Percentiles rank a stretch among this genome's conserved stretches.
Conservation (phyloP, 805 yeast genomes). For the Yamadazyma philogaea region DNA sequence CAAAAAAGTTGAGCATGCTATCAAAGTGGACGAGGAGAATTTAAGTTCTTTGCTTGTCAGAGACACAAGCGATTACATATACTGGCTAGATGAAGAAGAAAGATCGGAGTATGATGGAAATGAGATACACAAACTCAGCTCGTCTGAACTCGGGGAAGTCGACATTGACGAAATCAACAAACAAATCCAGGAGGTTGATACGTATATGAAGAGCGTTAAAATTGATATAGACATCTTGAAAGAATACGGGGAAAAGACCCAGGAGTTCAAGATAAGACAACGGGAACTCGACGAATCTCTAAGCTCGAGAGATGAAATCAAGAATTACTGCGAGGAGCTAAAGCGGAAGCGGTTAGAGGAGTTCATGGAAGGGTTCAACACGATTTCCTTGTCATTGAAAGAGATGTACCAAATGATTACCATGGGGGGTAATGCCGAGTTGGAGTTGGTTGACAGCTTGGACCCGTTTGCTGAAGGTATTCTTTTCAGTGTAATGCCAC, state of each 20-base stretch:
- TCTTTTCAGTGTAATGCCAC: slow-evolving; percentile 97
- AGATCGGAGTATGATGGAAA: slow-evolving; percentile 32
- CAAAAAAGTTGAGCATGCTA: slow-evolving; percentile 37
- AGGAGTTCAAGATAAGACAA: slow-evolving; percentile 63
- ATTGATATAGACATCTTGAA: slow-evolving; percentile 72
- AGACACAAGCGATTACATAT: slow-evolving; percentile 49
- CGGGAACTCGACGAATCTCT: slow-evolving; percentile 68
- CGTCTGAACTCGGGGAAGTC: slow-evolving; percentile 48
- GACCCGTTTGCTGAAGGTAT: slow-evolving; percentile 99
- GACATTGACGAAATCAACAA: slow-evolving; percentile 48
- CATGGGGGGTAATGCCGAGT: slow-evolving; percentile 98
- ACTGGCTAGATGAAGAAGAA: slow-evolving; percentile 48
- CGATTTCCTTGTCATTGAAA: slow-evolving; percentile 81
- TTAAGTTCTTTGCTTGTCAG: slow-evolving; percentile 47
- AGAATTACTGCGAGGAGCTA: slow-evolving; percentile 61
- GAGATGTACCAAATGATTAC: slow-evolving; percentile 99
- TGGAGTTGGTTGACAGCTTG: slow-evolving; percentile 89
- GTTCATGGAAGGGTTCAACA: slow-evolving; percentile 88
- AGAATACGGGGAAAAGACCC: slow-evolving; percentile 67
- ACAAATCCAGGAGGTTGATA: slow-evolving; percentile 54
- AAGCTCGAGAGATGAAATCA: slow-evolving; percentile 58
- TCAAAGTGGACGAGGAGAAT: slow-evolving; percentile 35
- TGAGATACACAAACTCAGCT: slow-evolving; percentile 42
- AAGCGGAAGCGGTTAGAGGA: slow-evolving; percentile 76
- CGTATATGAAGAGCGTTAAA: slow-evolving; percentile 50